Base-by-base conservation (phyloP, 208 protist species). In the Leishmania aethiopica region DNA sequence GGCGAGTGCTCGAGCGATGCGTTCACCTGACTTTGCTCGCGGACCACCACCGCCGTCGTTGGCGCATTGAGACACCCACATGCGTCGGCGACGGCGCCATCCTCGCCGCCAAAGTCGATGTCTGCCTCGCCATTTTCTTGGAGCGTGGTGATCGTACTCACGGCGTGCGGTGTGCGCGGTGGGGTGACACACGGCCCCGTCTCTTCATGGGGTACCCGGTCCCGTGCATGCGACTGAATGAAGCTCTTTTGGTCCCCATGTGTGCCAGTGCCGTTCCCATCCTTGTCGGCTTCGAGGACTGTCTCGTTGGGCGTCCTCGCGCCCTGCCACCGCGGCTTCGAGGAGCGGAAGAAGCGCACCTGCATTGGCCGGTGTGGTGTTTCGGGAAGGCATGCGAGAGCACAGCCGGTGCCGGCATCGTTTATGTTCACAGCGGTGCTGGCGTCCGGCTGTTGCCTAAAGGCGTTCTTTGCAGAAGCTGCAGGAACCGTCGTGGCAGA, bases 311-410 rank as follows among this genome's bases (percentile, higher is more conserved):
- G 42, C 1, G 3, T 10, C 42, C 69, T n/a, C 37, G 10, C 64
- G 5, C 47, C 64, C 25, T 57, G 42, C 28, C 55, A 35, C 35
- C 69, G 70, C 47, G 81, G 59, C 49, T 64, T 78, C 42, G 57
- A 32, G 28, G 55, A 69, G 15, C 81, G 76, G 28, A 81, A 70
- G 77, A 73, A 85, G 15, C 71, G 76, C 75, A 51, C 42, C 60
- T 70, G 75, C 59, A 32, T 40, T 37, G 77, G 70, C 2, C 59
- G 81, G n/a, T 74, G 55, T 25, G 81, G 81, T 28, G 81, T 77
- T 11, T 78, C 60, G 67, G 81, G 81, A 53, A 74, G 28, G 42
- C 66, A 35, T 55, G 64, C 60, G 40, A 37, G 10, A 45, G 11
- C 2, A 22, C 1, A n/a, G 35, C 13, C 19, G n/a, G 57, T 3